These are phyloP conservation scores for Lipomyces lipofer DNA, from an alignment of 805 yeast species.

Conservation along the genomic window DNA sequence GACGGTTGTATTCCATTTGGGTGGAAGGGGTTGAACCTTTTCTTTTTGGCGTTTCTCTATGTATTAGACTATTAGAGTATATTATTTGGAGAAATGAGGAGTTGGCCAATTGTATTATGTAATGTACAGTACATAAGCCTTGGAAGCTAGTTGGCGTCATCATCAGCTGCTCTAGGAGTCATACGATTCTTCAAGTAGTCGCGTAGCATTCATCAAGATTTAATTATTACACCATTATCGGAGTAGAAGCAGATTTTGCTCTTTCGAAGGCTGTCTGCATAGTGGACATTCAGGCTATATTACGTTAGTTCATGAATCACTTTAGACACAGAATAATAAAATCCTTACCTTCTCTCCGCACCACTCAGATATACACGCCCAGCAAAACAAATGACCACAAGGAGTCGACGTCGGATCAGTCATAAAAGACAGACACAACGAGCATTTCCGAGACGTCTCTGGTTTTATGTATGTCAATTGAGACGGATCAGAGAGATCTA, in stretches of 20 bases:
- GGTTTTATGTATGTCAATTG: slow-evolving; percentile 73
- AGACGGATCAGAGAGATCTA: slow-evolving; percentile 58
- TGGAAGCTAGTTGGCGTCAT: too few relatives aligned
- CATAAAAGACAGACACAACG: slow-evolving; percentile 81
- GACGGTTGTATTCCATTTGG: slow-evolving; percentile 12
- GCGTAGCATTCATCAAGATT: too few relatives aligned
- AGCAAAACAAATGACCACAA: slow-evolving; percentile 93
- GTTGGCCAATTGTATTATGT: too few relatives aligned
- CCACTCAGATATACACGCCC: slow-evolving; percentile 91
- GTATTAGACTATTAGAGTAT: too few relatives aligned
- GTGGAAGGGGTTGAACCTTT: too few relatives aligned
- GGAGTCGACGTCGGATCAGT: slow-evolving; percentile 77
- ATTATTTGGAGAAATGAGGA: too few relatives aligned
- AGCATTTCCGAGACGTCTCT: slow-evolving; percentile 69
- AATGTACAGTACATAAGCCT: too few relatives aligned
- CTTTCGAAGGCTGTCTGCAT: slow-evolving; percentile 70
- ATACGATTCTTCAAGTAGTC: too few relatives aligned
- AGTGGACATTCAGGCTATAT: slow-evolving; percentile 77
- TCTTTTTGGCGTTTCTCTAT: too few relatives aligned
- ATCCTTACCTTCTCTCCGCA: slow-evolving; percentile 58
- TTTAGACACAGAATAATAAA: neutral
- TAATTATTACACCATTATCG: too few relatives aligned
- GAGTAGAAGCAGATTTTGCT: slow-evolving; percentile 64
- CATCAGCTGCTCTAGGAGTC: too few relatives aligned
- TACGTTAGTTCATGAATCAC: neutral